Evolutionary conservation across 225 moss, liverwort and hornwort genomes (phyloP).

Genomic region (Pleurozium schreberi): DNA sequence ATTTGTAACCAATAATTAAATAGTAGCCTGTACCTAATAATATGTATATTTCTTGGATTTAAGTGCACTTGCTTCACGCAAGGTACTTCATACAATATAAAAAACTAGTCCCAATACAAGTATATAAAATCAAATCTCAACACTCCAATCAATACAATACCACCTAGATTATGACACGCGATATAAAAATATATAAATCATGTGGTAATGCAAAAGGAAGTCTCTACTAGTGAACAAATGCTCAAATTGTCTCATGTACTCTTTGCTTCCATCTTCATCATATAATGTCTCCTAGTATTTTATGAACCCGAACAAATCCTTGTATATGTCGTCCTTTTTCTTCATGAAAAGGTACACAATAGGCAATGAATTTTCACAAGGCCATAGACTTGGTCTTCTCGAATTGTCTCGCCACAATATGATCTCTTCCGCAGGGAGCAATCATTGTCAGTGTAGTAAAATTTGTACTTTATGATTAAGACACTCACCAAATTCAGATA

Average conservation of each 20-base stretch:
- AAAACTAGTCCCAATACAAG: no score
- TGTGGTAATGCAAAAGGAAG: no score
- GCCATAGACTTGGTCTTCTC: accelerated
- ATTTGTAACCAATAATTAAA: no score
- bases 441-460: accelerated
- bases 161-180: no score
- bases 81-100: no score
- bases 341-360: not conserved
- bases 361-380: accelerated
- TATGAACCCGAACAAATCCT: not conserved
- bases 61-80: no score
- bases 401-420: not conserved
- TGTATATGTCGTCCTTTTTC: not conserved
- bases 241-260: accelerated
- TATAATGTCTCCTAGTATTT: not conserved
- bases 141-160: no score
- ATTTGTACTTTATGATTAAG: not conserved
- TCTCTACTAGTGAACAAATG: no score
- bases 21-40: no score
- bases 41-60: no score
- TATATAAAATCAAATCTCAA: no score
- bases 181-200: no score
- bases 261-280: not conserved
- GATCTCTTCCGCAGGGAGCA: not conserved
- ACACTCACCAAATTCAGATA: accelerated